These are phyloP conservation scores for Lophium mytilinum DNA, from an alignment of 495 filamentous ascomycete species.

Conservation along the genomic window DNA sequence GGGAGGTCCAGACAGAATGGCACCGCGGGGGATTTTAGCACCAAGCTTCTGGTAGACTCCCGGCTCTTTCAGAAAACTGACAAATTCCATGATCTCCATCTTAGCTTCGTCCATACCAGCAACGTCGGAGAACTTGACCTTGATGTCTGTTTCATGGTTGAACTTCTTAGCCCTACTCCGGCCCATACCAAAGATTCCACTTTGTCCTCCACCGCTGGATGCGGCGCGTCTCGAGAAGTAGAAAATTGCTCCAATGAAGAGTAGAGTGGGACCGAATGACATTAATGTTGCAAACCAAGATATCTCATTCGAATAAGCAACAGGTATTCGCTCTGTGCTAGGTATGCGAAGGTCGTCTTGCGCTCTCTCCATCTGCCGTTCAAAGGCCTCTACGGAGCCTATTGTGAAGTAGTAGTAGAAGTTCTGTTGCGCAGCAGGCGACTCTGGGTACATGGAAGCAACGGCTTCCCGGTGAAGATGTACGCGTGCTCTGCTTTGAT, in stretches of 20 bases:
- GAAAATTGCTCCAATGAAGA: slow-evolving; percentile 73
- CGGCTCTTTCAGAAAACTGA: slow-evolving; percentile 87
- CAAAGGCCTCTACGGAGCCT: slow-evolving; percentile 88
- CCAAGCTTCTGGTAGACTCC: slow-evolving; percentile 85
- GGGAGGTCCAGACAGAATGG: slow-evolving; percentile 90
- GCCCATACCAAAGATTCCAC: slow-evolving; percentile 87
- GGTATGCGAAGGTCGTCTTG: slow-evolving; percentile 83
- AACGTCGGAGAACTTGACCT: slow-evolving; percentile 93
- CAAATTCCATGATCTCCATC: slow-evolving; percentile 98
- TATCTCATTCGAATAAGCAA: slow-evolving; percentile 73
- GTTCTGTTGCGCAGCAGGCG: slow-evolving; percentile 56
- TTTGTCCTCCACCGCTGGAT: slow-evolving; percentile 55
- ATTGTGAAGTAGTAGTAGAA: slow-evolving; percentile 93
- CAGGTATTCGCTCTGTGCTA: slow-evolving; percentile 74
- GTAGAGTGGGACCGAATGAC: slow-evolving; percentile 74
- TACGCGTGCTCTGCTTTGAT: slow-evolving; percentile 65
- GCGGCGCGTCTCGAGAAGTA: slow-evolving; percentile 62
- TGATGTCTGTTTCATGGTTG: slow-evolving; percentile 92
- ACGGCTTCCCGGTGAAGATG: slow-evolving; percentile 78
- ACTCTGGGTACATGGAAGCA: slow-evolving; percentile 71
- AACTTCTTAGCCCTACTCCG: slow-evolving; percentile 93
- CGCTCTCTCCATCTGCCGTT: slow-evolving; percentile 75
- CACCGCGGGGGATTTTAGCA: slow-evolving; percentile 94
- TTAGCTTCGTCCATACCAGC: slow-evolving; percentile 99
- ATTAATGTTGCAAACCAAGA: slow-evolving; percentile 54